Evolutionary conservation across 768 basidiomycete species (phyloP), one percentile per base, ranked within the genome.

Genomic region (Cystoderma amianthinum): DNA sequence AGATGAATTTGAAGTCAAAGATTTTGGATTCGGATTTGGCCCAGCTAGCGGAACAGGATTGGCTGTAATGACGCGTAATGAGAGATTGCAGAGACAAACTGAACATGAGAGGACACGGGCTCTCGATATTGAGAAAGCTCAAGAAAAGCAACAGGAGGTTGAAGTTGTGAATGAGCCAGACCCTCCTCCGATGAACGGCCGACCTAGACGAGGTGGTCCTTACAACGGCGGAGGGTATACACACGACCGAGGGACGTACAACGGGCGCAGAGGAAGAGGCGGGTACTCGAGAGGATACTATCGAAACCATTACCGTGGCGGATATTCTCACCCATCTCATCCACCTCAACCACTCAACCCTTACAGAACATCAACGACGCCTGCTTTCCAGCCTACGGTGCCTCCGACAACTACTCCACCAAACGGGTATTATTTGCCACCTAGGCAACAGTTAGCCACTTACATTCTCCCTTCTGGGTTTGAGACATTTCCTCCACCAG

Each of bases 1-100:
- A 23, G 69, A 68, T 36, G 64, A 71, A 9, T 75, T 72, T 56
- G 68, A 70, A 42, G 81, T 83, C 33, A 72, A 67, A 45, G 69
- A 84, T 49, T 82, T 68, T 42, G 82, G 82, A 6, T 83, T 62
- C 50, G 80, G 81, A 3, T 83, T 83, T 46, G 82, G 82, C 1
- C 58, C 63, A 10, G 56, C 58, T 7, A 63, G 66, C 45, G 67
- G 64, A 3, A 48, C 47, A 3, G 65, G 64, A 3, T 62, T 66
- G 20, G 59, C 61, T 2, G 46, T 55, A 1, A 44, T 58, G 6
- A 43, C 49, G 3, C 61, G 58, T 17, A 62, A 60, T 17, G 61
- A 58, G 53, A 50, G 42, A 55, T 59, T 50, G 51, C 60, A 48
- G 44, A 55, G 53, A 41, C 56, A 56, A 32, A 59, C 50, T 23